These are phyloP conservation scores for Dactylorhiza incarnata DNA, from an alignment of 106 monocot genomes.

Conservation along the genomic window DNA sequence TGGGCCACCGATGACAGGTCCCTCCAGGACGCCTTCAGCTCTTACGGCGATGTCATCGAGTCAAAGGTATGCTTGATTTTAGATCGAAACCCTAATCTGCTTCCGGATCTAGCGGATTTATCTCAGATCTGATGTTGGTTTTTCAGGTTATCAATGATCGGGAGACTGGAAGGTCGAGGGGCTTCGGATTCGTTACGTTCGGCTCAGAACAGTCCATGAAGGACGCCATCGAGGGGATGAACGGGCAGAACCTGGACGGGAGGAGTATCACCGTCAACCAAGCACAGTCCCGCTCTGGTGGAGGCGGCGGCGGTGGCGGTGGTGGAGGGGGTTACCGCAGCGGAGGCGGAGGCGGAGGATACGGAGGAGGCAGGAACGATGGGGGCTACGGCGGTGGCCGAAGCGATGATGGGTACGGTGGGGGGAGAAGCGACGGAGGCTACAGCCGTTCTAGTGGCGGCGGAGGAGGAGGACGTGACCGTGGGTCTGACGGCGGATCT, in stretches of 20 bases:
- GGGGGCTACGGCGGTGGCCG: constrained; percentile 18
- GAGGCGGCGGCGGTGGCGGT: constrained; percentile 40
- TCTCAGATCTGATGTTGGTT: not conserved
- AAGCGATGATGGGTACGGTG: constrained; percentile 10
- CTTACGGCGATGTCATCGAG: constrained; percentile 49
- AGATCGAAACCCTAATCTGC: not conserved
- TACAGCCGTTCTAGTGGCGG: constrained; percentile 11
- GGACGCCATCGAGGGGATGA: constrained; percentile 68
- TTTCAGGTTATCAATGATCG: constrained; percentile 41
- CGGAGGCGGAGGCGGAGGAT: constrained; percentile 2
- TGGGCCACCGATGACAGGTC: constrained; percentile 57
- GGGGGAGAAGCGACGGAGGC: constrained; percentile 12
- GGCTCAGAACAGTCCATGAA: constrained; percentile 40
- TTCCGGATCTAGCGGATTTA: not conserved
- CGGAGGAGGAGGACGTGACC: not conserved
- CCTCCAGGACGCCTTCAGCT: constrained; percentile 47
- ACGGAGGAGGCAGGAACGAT: constrained; percentile 4
- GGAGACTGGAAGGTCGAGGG: constrained; percentile 58
- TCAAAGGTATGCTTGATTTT: constrained; percentile 28
- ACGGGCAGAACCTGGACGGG: constrained; percentile 53
- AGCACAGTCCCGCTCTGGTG: constrained; percentile 46
- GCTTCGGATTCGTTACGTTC: constrained; percentile 70
- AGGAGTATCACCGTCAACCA: constrained; percentile 65
- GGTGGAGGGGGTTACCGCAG: constrained; percentile 2
- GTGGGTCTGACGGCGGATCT: constrained; percentile 23